Evolutionary conservation across 441 rosid genomes (phyloP), one percentile per base, ranked within the genome.

Genomic region (Gossypium davidsonii): DNA sequence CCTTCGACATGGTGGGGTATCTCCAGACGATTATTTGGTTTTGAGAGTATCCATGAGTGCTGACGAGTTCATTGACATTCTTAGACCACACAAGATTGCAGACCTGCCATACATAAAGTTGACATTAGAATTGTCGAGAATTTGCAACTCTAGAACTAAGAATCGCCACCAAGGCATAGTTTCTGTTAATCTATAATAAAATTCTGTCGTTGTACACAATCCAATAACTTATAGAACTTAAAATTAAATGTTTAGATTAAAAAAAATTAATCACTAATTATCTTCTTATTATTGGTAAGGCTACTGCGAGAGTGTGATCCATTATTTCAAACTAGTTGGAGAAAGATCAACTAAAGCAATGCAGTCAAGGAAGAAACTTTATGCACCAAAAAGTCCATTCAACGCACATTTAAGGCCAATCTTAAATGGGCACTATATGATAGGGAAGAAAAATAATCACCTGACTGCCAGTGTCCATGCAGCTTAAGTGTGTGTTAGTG

Each of bases 1-100:
- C 97, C 92, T 94, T 92, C 44, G 98, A 87, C 98, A 94, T 94
- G 75, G 90, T 81, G 42, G 98, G 97, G 77, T 92, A 92, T 86
- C 91, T 92, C 98, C 98, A 94, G 39, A 94, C 94, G 12, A 89
- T 86, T 72, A 94, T 94, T 79, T 94, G 97, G 83, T 94, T 94
- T 69, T 94, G 97, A 66, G 98, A 94, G 85, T 90, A 94, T 34
- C 98, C 98, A 66, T 94, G 98, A 1, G 98, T 90, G 86, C 98
- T 94, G 74, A 94, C 97, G 2, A 94, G 90, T 72, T 94, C 97
- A 72, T 94, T 94, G 52, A 88, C 97, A 73, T 94, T 92, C 80
- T 91, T 90, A 42, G 97, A 90, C 97, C 97, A 94, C 64, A 85
- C 97, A 63, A 94, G 91, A 86, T 90, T 91, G 85, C 97, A 91